Conservation (phyloP, 1,284 basidiomycete genomes). For the Caloboletus firmus region DNA sequence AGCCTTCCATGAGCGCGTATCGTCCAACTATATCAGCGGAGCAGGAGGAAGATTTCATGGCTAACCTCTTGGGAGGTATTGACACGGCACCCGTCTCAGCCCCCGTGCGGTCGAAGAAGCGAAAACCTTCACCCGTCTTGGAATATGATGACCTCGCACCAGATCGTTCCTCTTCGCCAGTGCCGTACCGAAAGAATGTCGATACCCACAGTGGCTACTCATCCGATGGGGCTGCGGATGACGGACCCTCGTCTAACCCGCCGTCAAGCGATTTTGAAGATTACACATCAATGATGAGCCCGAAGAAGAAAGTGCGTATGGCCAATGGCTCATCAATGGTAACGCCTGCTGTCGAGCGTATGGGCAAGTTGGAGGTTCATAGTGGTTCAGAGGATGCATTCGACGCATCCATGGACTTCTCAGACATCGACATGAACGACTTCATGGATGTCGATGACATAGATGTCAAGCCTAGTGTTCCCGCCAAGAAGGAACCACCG, state of each 20-base stretch:
- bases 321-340: constrained; percentile 41
- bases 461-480: constrained; percentile 38
- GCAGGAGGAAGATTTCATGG: constrained; percentile 87
- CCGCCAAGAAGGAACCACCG: constrained; percentile 33
- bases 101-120: constrained; percentile 54
- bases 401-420: constrained; percentile 54
- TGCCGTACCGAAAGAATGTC: constrained; percentile 28
- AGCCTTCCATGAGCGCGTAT: constrained; percentile 72
- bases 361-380: constrained; percentile 60
- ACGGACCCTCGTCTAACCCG: constrained; percentile 34
- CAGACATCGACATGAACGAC: constrained; percentile 42
- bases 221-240: constrained; percentile 59
- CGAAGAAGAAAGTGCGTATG: constrained; percentile 63
- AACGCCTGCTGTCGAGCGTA: constrained; percentile 52
- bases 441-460: constrained; percentile 49
- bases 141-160: constrained; percentile 31
- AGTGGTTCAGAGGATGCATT: constrained; percentile 51
- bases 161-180: constrained; percentile 41
- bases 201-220: constrained; percentile 44
- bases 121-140: constrained; percentile 66
- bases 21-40: constrained; percentile 70
- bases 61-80: constrained; percentile 67
- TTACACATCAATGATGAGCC: constrained; percentile 50
- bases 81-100: constrained; percentile 47
- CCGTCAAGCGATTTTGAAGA: constrained; percentile 56